Base-by-base conservation (phyloP, 2,329 filamentous ascomycete genomes). In the Neobulgaria alba region DNA sequence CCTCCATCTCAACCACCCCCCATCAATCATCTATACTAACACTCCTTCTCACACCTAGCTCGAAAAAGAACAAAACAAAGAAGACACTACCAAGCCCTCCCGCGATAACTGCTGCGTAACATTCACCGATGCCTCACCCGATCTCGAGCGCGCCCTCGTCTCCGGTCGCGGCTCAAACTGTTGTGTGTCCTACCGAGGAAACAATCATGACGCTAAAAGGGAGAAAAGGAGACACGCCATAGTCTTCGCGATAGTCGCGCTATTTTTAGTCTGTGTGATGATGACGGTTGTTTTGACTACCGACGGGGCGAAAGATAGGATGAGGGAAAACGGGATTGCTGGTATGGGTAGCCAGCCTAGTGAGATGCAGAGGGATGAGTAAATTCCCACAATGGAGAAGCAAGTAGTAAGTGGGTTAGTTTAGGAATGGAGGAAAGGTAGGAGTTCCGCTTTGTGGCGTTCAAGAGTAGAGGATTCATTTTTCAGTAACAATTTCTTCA, bases 21-120 rank as follows among this genome's bases (percentile, higher is more conserved):
- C n/a, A n/a, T n/a, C n/a, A n/a, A n/a, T n/a, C n/a, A n/a, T 9
- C 30, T 33, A 10, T 16, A 33, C n/a, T 33, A 33, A 33, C n/a
- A 37, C 20, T 16, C 37, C 5, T 21, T n/a, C 5, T 33, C 16
- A 42, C 15, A 17, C 48, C 19, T 34, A 42, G 26, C 39, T 10
- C 18, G 43, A 48, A 31, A 18, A 40, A n/a, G 15, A 14, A 15
- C 26, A 14, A 16, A 10, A 23, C 18, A 35, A n/a, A 12, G 17
- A 26, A 31, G 26, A 23, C n/a, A n/a, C n/a, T n/a, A n/a, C n/a
- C 15, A 23, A 21, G n/a, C 7, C 33, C 10, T 1, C 2, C 15
- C 34, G 47, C 19, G 29, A 44, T 9, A 55, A 56, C 23, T 57
- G 54, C 41, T 57, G 54, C 33, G 48, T 57, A 10, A 40, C 39